Evolutionary conservation across 306 rosid species (phyloP), one percentile per base, ranked within the genome.

Genomic region (Astragalus membranaceus): DNA sequence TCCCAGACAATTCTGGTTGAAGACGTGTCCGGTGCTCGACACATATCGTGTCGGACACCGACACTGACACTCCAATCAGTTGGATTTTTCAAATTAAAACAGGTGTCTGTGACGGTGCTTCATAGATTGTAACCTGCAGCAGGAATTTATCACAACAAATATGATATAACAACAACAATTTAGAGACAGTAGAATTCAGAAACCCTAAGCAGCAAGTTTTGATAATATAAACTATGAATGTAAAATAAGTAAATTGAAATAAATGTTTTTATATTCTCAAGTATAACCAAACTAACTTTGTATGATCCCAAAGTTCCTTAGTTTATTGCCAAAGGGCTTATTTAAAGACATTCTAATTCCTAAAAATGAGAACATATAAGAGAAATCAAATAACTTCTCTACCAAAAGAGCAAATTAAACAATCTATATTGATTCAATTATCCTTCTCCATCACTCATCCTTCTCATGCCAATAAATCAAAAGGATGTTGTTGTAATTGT

Each of bases 281-380:
- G 82, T 89, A 80, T 77, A 84, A 80, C 75, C 80, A 82, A 81
- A 79, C 46, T 69, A 83, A 78, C 69, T 66, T 68, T 79, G 73
- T 82, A 78, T 83, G 82, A 75, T 72, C 64, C 69, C 71, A 79
- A 67, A 76, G 74, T 54, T 62, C 83, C 87, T 81, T 84, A 75
- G 82, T 67, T 81, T 83, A 83, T 83, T 83, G 64, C 87, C 88
- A 83, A 75, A 74, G 67, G 87, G 85, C 85, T 87, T 92, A 88
- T 86, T 90, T 82, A 84, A 84, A 84, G 76, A 88, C 88, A 84
- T 57, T 11, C 76, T 53, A 85, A 70, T 72, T 82, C 77, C 72
- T 69, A 84, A 52, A 52, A 78, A 65, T 64, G 59, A 64, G 67
- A 80, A 58, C 33, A 68, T 10, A 47, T 49, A 41, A 71, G 57